Percentiles rank a stretch among this genome's conserved stretches.
phyloP scores from a whole-genome alignment of 495 filamentous ascomycete genomes.

The Aspergillus affinis region DNA sequence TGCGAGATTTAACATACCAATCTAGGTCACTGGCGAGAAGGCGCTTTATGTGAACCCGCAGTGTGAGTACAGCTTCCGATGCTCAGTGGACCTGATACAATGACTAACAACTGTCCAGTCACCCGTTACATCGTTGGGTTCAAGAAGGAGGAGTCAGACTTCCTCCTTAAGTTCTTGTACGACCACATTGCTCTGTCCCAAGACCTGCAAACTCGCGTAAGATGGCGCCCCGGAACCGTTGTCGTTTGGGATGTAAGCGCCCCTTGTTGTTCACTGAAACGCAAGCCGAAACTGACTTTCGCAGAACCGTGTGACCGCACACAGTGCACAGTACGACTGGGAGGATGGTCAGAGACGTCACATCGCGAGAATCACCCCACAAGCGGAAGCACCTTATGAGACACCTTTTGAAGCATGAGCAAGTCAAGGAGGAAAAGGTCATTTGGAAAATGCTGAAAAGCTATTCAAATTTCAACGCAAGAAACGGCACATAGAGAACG shows the following conservation, averaged over 20 bases:
- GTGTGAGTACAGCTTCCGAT: slow-evolving; percentile 54
- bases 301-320: slow-evolving; percentile 70
- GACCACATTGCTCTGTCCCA: slow-evolving; percentile 59
- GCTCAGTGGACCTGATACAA: slow-evolving; percentile 11
- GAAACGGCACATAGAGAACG: background rate
- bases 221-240: slow-evolving; percentile 58
- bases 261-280: background rate
- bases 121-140: slow-evolving; percentile 62
- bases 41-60: slow-evolving; percentile 83
- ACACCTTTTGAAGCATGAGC: slow-evolving; percentile 48
- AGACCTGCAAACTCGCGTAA: slow-evolving; percentile 58
- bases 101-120: slow-evolving; percentile 33
- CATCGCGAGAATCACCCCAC: slow-evolving; percentile 79
- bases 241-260: slow-evolving; percentile 60
- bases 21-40: slow-evolving; percentile 62
- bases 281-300: slow-evolving; percentile 10
- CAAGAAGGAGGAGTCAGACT: slow-evolving; percentile 68
- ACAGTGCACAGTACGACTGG: slow-evolving; percentile 81
- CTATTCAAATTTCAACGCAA: background rate
- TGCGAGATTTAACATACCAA: background rate
- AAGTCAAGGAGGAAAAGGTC: slow-evolving; percentile 4
- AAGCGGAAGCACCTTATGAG: slow-evolving; percentile 75
- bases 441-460: background rate
- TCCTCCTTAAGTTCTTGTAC: slow-evolving; percentile 64
- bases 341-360: slow-evolving; percentile 76